Base-by-base conservation (phyloP, 441 rosid genomes). In the Adansonia madagascariensis region DNA sequence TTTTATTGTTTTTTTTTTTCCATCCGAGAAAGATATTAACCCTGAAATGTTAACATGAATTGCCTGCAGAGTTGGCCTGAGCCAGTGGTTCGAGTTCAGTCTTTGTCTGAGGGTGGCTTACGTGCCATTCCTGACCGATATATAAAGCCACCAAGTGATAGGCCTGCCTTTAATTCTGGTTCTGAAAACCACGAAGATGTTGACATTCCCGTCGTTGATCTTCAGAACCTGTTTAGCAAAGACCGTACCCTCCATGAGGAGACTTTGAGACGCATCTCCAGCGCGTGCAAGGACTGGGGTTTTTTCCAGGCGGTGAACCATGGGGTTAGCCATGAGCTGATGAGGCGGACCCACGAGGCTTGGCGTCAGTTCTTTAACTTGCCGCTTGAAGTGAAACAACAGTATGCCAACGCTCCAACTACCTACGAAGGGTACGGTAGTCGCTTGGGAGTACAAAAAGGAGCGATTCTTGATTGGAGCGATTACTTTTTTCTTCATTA, bases 351-450 rank as follows among this genome's bases (percentile, higher is more conserved):
- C 57, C 79, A 91, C 9, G 93, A 83, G 81, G 79, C 75, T 9
- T 91, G 95, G 95, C 80, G 87, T 22, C 85, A 82, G 50, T 91
- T 91, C 88, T 91, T 91, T 47, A 82, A 83, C 71, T 84, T 82
- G 6, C 95, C 95, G 6, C 8, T 84, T 14, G 91, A 91, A 12
- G 73, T 71, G 55, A 91, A 89, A 77, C 88, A 83, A 50, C 80
- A 62, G 74, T 87, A 87, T 8, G 90, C 91, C 8, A 91, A 91
- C 82, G 65, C 84, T 3, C 95, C 95, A 11, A 81, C 71, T 2
- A 88, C 95, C 8, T 91, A 91, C 41, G 93, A 88, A 78, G 95
- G 95, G 31, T 91, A 89, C 75, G 95, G 95, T 11, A 91, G 95
- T 75, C 85, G 95, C 4, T 72, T 89, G 63, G 95, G 95, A 0